Evolutionary conservation across 306 rosid species (phyloP), one percentile per base, ranked within the genome.

Genomic region (Hippophae gyantsensis): DNA sequence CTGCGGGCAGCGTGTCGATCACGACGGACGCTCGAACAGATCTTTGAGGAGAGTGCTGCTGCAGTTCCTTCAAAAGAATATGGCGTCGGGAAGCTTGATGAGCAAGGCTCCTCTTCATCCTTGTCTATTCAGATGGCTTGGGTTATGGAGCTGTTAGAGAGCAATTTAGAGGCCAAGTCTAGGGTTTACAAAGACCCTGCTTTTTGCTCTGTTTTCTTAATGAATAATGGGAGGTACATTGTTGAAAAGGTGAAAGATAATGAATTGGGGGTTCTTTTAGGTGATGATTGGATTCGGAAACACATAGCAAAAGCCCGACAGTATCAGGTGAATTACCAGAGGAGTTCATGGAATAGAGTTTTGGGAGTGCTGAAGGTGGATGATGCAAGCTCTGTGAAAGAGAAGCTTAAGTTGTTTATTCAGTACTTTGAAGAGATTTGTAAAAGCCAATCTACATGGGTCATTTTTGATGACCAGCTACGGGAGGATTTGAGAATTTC

Each of bases 111-210:
- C 0, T 73, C 82, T 2, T 73, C 85, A 1, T 71, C 82, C 1
- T 67, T 92, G 23, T 86, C 95, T 0, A 93, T 86, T 49, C 94
- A 88, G 70, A 82, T 92, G 77, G 95, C 77, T 8, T 88, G 97
- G 97, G 80, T 86, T 27, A 92, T 92, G 99, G 97, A 88, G 64
- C 73, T 85, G 9, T 54, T 88, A 41, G 95, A 82, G 80, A 88
- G 93, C 60, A 92, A 92, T 75, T 78, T 92, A 55, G 99, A 86
- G 62, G 83, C 95, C 0, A 92, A 92, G 72, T 86, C 97, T n/a
- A 92, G 81, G 75, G 77, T 82, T 38, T 92, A 92, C 55, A 70
- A 76, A 65, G 88, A 88, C 69, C 53, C 84, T 51, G 84, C 88
- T 5, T 70, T 92, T 73, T 63, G 86, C 76, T 76, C 65, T 57